Base-by-base conservation (phyloP, 306 rosid genomes). In the Adenanthera pavonina region DNA sequence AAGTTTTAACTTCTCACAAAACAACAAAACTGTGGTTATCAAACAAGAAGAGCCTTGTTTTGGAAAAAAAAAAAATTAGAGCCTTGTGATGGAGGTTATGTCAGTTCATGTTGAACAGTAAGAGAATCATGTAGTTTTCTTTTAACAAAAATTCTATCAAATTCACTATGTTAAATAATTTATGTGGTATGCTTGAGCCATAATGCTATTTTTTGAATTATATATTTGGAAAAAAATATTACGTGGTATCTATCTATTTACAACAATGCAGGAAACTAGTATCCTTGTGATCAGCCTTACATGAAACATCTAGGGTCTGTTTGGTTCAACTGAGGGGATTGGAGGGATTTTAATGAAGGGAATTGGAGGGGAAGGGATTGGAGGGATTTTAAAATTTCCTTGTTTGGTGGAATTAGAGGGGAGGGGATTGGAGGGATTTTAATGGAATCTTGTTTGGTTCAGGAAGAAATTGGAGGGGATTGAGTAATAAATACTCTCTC, bases 211-310 rank as follows among this genome's bases (percentile, higher is more conserved):
- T 44, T 54, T 65, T 46, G 51, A 11, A 46, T 74, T 20, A 69
- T 62, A 40, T 34, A 53, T 36, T 76, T 43, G 11, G 48, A 64
- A 13, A 17, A 65, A 53, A 47, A 40, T 46, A 52, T 77, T 54
- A 25, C 49, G 38, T 57, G 13, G 35, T 73, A 57, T 40, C 7
- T 75, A 67, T 71, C 54, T 11, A 44, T 33, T 76, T 48, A 20
- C 67, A 69, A 35, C 69, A 75, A 75, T 35, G 43, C 64, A 75
- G 77, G 70, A 48, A 36, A 41, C 53, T 67, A n/a, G 11, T 15
- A 30, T 48, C 36, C 19, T 25, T 47, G 17, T 59, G 3, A 48
- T 69, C 33, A 35, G 44, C n/a, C 38, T 15, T 38, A 6, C 1
- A 47, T 9, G 8, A 53, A 33, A 25, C 30, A 25, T 25, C 30